Evolutionary conservation across 2,329 filamentous ascomycete species (phyloP), one percentile per base, ranked within the genome.

Genomic region (Fusarium anguioides): DNA sequence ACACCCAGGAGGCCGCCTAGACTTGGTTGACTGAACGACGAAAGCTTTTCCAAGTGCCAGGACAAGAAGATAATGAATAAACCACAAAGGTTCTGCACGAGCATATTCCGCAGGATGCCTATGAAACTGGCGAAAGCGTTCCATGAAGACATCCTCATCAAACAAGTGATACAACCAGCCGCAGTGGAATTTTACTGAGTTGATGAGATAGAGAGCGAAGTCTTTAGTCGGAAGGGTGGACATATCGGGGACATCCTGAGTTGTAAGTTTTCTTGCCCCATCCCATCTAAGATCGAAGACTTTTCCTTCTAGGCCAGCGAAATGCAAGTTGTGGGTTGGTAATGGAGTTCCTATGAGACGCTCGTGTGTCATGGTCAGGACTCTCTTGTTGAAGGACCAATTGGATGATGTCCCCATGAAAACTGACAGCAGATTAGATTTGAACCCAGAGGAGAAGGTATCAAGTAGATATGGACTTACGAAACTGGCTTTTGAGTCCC

Each of bases 361-460:
- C 3, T 69, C 62, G 7, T 69, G 54, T 15, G 63, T 69, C 66
- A 69, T 69, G 24, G 52, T 69, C 2, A 69, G 7, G n/a, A 69
- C 66, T 37, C 66, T 37, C 17, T 64, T 66, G n/a, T 68, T 66
- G 20, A 69, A 69, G 4, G 66, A 69, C 66, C 66, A 69, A 8
- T 69, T 69, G 3, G 66, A 69, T 1, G 66, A 69, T 9, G 57
- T 69, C 4, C 66, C 66, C 66, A 69, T 69, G 12, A 69, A 69
- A 4, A 67, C 65, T 68, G 8, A 15, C 5, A 2, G 11, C 2
- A 10, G 8, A 21, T 68, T 9, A 68, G 18, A 9, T 2, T 18
- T 27, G 5, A 3, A 11, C 4, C 18, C 17, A 33, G 31, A 4
- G 4, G 8, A 18, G 3, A 17, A 6, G 4, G 6, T 23, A 14